These are phyloP conservation scores for Wickerhamomyces silvicola DNA, from an alignment of 805 yeast species.

Conservation along the genomic window DNA sequence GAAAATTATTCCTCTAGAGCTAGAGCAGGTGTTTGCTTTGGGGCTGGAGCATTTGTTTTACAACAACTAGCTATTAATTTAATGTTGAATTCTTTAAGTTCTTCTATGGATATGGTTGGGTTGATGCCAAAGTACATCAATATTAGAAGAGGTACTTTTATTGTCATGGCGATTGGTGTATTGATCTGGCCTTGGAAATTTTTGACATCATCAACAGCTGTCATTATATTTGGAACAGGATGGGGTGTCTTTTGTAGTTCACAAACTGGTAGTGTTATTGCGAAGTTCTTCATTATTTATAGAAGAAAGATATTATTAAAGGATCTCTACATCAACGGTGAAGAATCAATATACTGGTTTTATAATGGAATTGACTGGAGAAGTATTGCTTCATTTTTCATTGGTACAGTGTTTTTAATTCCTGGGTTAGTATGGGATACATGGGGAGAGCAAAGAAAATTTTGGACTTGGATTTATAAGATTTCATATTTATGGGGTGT, in stretches of 20 bases:
- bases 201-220: conserved; percentile 15
- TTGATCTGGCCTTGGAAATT: conserved; percentile 37
- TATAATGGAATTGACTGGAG: conserved; percentile 24
- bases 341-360: conserved; percentile 16
- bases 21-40: conserved; percentile 28
- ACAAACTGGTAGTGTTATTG: conserved; percentile 14
- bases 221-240: conserved; percentile 18
- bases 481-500: conserved; percentile 18
- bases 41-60: conserved; percentile 21
- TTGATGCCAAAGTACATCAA: conserved; percentile 28
- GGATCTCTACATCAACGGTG: conserved; percentile 11
- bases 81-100: conserved; percentile 21
- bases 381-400: conserved; percentile 13
- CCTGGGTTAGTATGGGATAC: conserved; percentile 20
- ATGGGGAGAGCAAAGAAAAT: conserved; percentile 3
- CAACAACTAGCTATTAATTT: conserved; percentile 27
- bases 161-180: conserved; percentile 30
- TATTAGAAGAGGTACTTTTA: conserved; percentile 24
- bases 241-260: conserved; percentile 20
- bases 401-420: conserved; percentile 18
- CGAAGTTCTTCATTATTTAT: conserved; percentile 14
- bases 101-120: conserved; percentile 30
- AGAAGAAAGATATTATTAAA: conserved; percentile 14
- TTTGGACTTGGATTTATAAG: conserved; percentile 15
- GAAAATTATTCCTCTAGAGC: conserved; percentile 19